Base-by-base conservation (phyloP, 192 early-diverging fungal species). In the Diversispora epigaea region DNA sequence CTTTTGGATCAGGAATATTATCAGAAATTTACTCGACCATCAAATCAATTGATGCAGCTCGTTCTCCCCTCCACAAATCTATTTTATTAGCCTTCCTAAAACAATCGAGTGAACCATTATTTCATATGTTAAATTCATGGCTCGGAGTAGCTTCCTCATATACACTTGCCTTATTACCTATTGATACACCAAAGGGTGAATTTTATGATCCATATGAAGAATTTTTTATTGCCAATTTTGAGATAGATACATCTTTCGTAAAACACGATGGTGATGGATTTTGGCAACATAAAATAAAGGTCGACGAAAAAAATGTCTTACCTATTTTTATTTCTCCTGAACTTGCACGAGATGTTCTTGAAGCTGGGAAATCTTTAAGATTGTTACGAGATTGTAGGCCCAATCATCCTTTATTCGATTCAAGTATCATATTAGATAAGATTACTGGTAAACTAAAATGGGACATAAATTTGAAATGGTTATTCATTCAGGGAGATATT, bases 301-400 rank as follows among this genome's bases (percentile, higher is more conserved):
- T 82, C n/a, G 56, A 58, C 17, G 40, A 50, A n/a, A 47, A 68
- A 12, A 19, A 57, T 45, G 45, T 47, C 11, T 55, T 77, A 40
- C 81, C 81, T 14, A 62, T 60, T 40, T 82, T 80, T 44, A 75
- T 82, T 56, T 43, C 40, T 44, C 12, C 52, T 17, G 75, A 77
- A 7, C 56, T 79, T 21, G 76, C 78, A 14, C 21, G 73, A 7
- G 67, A 79, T 60, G 77, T 83, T 32, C 49, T 83, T 4, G 74
- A 78, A 17, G 76, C 82, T 32, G 80, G 80, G 4, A 81, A 77
- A 43, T 71, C 82, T 41, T 45, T 83, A 25, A 68, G 73, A 41
- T 71, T 83, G 19, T 52, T 83, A 65, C 46, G 68, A 61, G 39
- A 81, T 32, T 79, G 61, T 44, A 55, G 55, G 0, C 71, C 76